Conservation (phyloP, 73 alveolate species). For the Paramecium caudatum region DNA sequence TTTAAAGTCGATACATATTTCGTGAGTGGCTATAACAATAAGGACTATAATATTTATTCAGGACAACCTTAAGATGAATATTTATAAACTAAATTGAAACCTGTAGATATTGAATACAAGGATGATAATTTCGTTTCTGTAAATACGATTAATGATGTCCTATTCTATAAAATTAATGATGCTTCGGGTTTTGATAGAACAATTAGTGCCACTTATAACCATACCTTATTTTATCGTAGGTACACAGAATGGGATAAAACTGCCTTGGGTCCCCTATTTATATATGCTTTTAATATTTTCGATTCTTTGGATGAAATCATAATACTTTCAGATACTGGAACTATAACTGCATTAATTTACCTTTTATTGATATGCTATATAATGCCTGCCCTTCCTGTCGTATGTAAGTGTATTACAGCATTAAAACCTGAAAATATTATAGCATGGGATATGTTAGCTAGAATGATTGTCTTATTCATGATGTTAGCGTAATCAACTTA, state of each 20-base stretch:
- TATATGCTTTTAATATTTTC: slow-evolving; percentile 6
- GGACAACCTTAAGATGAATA: background rate
- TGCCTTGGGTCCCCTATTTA: slow-evolving; percentile 18
- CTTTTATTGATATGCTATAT: background rate
- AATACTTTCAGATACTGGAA: background rate
- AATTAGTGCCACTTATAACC: background rate
- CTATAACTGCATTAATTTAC: slow-evolving; percentile 9
- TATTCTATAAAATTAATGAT: background rate
- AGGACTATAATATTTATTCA: background rate
- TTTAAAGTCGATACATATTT: slow-evolving; percentile 26
- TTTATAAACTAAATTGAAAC: background rate
- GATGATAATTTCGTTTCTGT: background rate
- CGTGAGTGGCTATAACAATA: background rate
- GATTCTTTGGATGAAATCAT: slow-evolving; percentile 32
- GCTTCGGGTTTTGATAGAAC: slow-evolving; percentile 30
- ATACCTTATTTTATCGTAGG: slow-evolving; percentile 9
- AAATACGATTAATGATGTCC: background rate
- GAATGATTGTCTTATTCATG: background rate
- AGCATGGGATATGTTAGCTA: background rate
- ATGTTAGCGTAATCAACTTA: slow-evolving; percentile 12
- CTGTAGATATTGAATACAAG: background rate
- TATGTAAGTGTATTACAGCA: background rate
- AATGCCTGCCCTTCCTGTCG: background rate
- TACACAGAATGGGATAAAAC: slow-evolving; percentile 2
- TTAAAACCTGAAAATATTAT: background rate